Evolutionary conservation across 345 rosid genomes (phyloP).

Genomic region (Populus euphratica): DNA sequence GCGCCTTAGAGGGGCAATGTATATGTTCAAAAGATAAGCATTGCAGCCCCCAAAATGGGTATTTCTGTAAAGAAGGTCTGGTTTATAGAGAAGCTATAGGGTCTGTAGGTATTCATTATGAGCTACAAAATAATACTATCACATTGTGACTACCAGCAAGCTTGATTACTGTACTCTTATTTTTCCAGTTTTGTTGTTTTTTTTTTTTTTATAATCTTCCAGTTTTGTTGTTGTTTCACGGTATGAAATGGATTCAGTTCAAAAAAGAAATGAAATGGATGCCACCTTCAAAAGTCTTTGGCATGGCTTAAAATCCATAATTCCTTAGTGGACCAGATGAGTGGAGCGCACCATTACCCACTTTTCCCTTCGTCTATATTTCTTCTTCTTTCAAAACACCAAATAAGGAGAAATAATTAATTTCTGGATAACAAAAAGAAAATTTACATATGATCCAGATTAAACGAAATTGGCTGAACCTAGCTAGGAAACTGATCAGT

Average conservation of each 20-base stretch:
- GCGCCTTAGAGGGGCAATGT: slow-evolving; percentile 70
- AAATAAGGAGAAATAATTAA: no score
- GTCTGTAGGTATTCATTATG: slow-evolving; percentile 56
- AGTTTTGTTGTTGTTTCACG: neutral
- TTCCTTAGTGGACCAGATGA: neutral
- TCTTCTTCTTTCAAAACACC: neutral
- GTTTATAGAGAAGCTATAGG: slow-evolving; percentile 57
- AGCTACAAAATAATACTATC: neutral
- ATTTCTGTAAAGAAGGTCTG: slow-evolving; percentile 59
- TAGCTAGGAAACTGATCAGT: neutral
- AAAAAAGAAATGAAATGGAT: neutral
- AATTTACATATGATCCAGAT: neutral
- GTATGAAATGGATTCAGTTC: neutral
- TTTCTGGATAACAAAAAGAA: no score
- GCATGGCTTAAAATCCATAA: neutral
- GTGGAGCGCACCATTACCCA: neutral
- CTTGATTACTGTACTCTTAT: neutral
- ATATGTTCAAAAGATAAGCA: slow-evolving; percentile 72
- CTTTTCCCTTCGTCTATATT: no score
- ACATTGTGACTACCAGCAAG: neutral
- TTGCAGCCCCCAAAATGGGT: slow-evolving; percentile 66
- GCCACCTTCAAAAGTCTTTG: neutral
- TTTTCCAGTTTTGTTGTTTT: neutral
- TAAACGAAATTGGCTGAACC: neutral
- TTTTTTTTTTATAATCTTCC: no score